A percentile compares a stretch with the other conserved stretches of the same genome.
These are phyloP conservation scores for Dalbergia cochinchinensis DNA, from an alignment of 306 rosid genomes.

Conservation along the genomic window DNA sequence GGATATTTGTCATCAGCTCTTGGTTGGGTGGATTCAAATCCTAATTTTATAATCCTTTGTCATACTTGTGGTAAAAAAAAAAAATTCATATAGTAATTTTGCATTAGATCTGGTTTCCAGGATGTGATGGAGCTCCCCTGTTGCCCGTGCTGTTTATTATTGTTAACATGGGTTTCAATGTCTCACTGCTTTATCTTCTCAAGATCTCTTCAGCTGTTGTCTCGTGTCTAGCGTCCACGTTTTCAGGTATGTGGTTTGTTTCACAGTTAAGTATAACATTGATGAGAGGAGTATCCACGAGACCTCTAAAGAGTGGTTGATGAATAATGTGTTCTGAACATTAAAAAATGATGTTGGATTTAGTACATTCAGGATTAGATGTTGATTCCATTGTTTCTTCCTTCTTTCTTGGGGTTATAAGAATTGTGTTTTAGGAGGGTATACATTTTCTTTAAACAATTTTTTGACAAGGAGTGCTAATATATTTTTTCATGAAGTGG, in stretches of 20 bases:
- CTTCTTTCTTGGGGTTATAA: conserved; percentile 3
- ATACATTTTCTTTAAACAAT: background rate
- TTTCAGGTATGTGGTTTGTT: conserved; percentile 69
- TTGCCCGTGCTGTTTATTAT: conserved; percentile 53
- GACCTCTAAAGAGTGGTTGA: conserved; percentile 9
- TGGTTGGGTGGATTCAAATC: conserved; percentile 20
- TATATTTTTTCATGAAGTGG: background rate
- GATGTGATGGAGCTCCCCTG: conserved; percentile 63
- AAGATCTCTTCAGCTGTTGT: conserved; percentile 94
- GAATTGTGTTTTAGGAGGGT: background rate
- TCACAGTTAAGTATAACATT: conserved; percentile 20
- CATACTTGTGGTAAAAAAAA: conserved; percentile 10
- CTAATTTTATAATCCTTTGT: background rate
- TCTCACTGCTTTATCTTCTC: conserved; percentile 84
- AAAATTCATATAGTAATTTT: conserved; percentile 34
- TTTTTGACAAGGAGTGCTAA: background rate
- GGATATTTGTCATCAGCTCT: background rate
- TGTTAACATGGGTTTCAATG: conserved; percentile 65
- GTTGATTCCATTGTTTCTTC: conserved; percentile 4
- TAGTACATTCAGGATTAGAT: conserved; percentile 25
- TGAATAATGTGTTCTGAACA: conserved; percentile 28
- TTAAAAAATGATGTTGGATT: conserved; percentile 18
- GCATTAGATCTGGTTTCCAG: conserved; percentile 44
- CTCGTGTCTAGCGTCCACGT: conserved; percentile 83
- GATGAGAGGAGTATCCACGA: conserved; percentile 17